Conservation (phyloP, 192 early-diverging fungal species). For the Gigaspora rosea region DNA sequence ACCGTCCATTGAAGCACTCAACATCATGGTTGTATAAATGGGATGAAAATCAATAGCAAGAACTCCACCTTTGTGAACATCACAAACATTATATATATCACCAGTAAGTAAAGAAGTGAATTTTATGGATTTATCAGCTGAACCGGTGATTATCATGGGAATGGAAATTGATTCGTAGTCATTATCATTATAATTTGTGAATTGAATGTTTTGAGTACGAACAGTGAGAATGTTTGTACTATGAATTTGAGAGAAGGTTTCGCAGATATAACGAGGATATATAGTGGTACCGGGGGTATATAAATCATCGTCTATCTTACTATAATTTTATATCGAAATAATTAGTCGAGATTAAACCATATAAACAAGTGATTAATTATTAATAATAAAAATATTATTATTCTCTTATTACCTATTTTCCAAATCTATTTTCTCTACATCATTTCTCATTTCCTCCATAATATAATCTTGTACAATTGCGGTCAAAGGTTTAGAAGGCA, state of each 20-base stretch:
- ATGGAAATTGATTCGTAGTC: conserved; percentile 33
- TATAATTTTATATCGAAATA: not conserved
- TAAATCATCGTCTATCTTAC: conserved; percentile 43
- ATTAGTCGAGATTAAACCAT: not conserved
- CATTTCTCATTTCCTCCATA: not conserved
- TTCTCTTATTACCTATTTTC: conserved; percentile 10
- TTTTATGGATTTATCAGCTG: conserved; percentile 65
- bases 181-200: conserved; percentile 35
- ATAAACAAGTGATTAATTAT: not conserved
- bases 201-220: conserved; percentile 36
- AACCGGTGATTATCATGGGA: conserved; percentile 49
- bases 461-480: conserved; percentile 22
- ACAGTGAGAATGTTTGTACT: conserved; percentile 60
- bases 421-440: conserved; percentile 5
- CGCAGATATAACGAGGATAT: conserved; percentile 40
- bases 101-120: conserved; percentile 48
- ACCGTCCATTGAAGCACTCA: conserved; percentile 59
- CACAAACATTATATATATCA: conserved; percentile 40
- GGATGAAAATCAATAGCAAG: conserved; percentile 70
- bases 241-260: conserved; percentile 51
- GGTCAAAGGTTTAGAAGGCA: not conserved
- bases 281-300: conserved; percentile 37
- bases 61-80: conserved; percentile 60
- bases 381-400: not conserved
- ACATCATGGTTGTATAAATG: conserved; percentile 45